Base-by-base conservation (phyloP, 2,329 filamentous ascomycete species). In the Penicillium olsonii region DNA sequence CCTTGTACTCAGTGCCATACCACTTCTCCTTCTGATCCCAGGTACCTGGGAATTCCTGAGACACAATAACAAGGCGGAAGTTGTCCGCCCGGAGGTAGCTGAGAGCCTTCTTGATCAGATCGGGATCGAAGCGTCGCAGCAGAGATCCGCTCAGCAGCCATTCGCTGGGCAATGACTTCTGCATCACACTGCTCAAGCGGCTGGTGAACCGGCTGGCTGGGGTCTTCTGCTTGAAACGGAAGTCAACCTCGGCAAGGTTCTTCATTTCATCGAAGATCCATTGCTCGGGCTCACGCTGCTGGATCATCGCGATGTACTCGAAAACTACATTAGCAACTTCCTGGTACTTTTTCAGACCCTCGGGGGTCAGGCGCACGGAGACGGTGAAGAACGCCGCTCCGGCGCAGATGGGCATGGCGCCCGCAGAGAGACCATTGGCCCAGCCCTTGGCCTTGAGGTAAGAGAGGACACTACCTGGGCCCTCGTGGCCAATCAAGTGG, bases 261-360 rank as follows among this genome's bases (percentile, higher is more conserved):
- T 91, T 92, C 70, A 94, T 88, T 72, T 99, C 94, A 26, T 95
- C 84, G 51, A 94, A 92, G 50, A 97, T 91, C 94, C 94, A 97
- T 68, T 95, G 79, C 59, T 95, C 87, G 0, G 92, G 92, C 5
- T 87, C 82, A 2, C 81, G 80, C 62, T 95, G 88, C 55, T 84
- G 85, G 48, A 99, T 81, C 68, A 99, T 82, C 10, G 90, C 85
- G 55, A 97, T 85, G 64, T 99, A 99, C 68, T 95, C 87, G 74
- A 96, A 96, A 54, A 96, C 81, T 24, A 86, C 83, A 69, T 92
- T 92, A 55, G 87, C 80, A 15, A 96, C 83, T 62, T 95, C 88
- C 50, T 85, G 81, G 72, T 95, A 94, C 59, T 92, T 79, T 63
- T 87, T 87, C 45, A 95, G 73, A 5, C 90, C 91, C 68, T 95